Base-by-base conservation (phyloP, 2,329 filamentous ascomycete species). In the Davidsoniella australis region DNA sequence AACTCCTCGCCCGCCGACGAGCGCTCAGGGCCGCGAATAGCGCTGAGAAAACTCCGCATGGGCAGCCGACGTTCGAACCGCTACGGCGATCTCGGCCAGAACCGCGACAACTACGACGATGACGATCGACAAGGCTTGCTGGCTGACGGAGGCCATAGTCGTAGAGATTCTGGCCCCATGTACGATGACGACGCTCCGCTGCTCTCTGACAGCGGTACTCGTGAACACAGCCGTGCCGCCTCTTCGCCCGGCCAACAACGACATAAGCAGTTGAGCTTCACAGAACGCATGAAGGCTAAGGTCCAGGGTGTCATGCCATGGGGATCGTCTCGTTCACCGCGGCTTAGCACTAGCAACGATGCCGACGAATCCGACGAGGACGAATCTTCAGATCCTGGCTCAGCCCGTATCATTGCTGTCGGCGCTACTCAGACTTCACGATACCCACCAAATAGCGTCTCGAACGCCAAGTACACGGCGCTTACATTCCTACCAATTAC, bases 401-500 rank as follows among this genome's bases (percentile, higher is more conserved):
- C 85, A 1, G 83, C 85, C 24, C 77, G 89, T 49, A 75, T 76
- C 46, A 75, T 95, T 26, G 70, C 78, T 2, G 84, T 94, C 47
- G 89, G 86, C 51, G 78, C 81, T 44, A 61, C 68, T 26, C 88
- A 94, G 60, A 63, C 76, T 24, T 71, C 79, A 45, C 79, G 82
- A 56, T 96, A 89, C 62, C 89, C 91, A 8, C 78, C 84, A 7
- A 98, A 98, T 63, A 75, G 86, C 50, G 76, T 98, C 45, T 96
- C 89, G 36, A 96, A 98, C 62, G 89, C 91, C 49, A 98, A 96
- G 71, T 98, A 98, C 64, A 96, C 89, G 26, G 79, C 88, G 1
- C 82, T 88, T 69, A 94, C 84, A 47, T 98, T 98, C 64, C 73
- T 98, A 12, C 93, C 93, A 2, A 73, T 89, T 47, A 98, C 91